Conservation (phyloP, 441 rosid genomes). For the Populus hybrid region DNA sequence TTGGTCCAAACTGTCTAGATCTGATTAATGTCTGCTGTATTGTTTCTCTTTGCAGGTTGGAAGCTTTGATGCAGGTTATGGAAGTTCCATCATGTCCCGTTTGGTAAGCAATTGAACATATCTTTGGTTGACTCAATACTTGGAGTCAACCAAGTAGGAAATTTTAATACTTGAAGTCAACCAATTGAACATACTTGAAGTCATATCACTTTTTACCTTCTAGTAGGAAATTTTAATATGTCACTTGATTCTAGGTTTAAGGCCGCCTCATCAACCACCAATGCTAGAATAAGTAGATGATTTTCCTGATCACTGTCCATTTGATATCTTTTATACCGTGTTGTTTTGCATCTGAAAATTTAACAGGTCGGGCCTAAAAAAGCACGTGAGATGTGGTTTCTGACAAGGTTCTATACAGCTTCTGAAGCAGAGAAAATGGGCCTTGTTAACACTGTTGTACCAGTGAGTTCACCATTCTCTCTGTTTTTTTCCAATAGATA, state of each 20-base stretch:
- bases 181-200: no score
- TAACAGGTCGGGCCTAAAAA: slow-evolving; percentile 82
- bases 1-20: not conserved
- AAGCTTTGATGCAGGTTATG: slow-evolving; percentile 97
- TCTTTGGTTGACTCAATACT: not conserved
- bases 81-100: slow-evolving; percentile 94
- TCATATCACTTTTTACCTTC: no score
- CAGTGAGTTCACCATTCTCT: slow-evolving; percentile 41
- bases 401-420: slow-evolving; percentile 81
- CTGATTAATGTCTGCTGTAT: not conserved
- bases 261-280: not conserved
- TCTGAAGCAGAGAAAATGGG: slow-evolving; percentile 94
- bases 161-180: no score
- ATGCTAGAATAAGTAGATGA: not conserved
- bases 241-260: not conserved
- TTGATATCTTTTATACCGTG: not conserved
- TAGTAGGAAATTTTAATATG: not conserved
- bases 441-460: slow-evolving; percentile 78
- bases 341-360: slow-evolving; percentile 5
- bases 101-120: slow-evolving; percentile 46
- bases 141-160: not conserved
- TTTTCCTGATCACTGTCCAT: not conserved
- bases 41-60: slow-evolving; percentile 53
- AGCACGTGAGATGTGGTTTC: slow-evolving; percentile 95
- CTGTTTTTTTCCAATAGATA: not conserved